These are phyloP conservation scores for Microthlaspi erraticum DNA, from an alignment of 345 rosid genomes.

Conservation along the genomic window DNA sequence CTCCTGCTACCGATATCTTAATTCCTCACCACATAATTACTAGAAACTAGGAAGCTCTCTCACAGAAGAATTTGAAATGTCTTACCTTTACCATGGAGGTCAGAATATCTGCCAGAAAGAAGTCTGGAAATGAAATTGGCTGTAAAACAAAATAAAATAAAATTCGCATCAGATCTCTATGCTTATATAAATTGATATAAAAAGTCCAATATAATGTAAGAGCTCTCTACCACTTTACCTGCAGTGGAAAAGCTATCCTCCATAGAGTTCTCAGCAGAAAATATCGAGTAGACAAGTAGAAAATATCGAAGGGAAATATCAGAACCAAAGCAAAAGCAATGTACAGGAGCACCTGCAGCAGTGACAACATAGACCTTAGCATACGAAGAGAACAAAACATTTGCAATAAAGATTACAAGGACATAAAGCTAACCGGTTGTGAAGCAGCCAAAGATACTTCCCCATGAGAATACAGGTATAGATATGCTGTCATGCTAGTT, in stretches of 20 bases:
- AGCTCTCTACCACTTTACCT: slow-evolving; percentile 61
- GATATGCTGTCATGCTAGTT: slow-evolving; percentile 96
- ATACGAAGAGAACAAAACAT: slow-evolving; percentile 5
- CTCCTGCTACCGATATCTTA: slow-evolving; percentile 15
- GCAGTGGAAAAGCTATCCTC: slow-evolving; percentile 89
- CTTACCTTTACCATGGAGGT: slow-evolving; percentile 98
- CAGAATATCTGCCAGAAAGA: slow-evolving; percentile 92
- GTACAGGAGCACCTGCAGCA: slow-evolving; percentile 82
- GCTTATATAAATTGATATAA: not conserved
- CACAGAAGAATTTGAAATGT: not conserved
- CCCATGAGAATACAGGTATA: slow-evolving; percentile 93
- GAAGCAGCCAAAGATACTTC: slow-evolving; percentile 98
- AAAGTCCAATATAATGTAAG: not conserved
- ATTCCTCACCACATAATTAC: slow-evolving; percentile 2
- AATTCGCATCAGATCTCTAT: slow-evolving; percentile 25
- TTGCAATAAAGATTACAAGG: not conserved
- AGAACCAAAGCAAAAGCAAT: slow-evolving; percentile 73
- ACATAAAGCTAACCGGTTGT: slow-evolving; percentile 73
- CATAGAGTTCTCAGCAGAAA: slow-evolving; percentile 87
- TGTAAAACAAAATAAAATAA: slow-evolving; percentile 41
- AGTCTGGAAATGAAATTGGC: slow-evolving; percentile 96
- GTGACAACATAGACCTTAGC: slow-evolving; percentile 29
- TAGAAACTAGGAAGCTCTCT: slow-evolving; percentile 13
- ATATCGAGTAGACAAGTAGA: slow-evolving; percentile 84
- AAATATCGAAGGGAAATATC: slow-evolving; percentile 93